phyloP scores from a whole-genome alignment of 2,329 filamentous ascomycete species.

The Simplicillium sp. region DNA sequence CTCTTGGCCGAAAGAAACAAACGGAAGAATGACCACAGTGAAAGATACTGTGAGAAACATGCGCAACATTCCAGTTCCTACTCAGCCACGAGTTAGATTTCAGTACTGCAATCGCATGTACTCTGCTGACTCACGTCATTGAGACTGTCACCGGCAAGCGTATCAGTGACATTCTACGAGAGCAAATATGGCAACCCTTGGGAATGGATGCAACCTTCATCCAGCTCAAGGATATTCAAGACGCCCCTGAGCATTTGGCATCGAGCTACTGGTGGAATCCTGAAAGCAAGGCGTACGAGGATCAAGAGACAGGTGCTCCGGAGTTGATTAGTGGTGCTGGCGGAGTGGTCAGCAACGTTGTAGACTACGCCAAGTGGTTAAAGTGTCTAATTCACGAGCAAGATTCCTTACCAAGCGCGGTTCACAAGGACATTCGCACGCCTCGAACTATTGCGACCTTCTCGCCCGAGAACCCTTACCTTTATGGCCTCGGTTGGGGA shows the following conservation, averaged over 20 bases:
- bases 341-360: conserved; percentile 32
- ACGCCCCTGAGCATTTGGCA: conserved; percentile 21
- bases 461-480: neutral
- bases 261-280: conserved; percentile 31
- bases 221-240: conserved; percentile 15
- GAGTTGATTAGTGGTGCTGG: conserved; percentile 28
- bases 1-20: neutral
- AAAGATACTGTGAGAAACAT: conserved; percentile 30
- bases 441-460: neutral
- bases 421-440: conserved; percentile 13
- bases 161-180: conserved; percentile 29
- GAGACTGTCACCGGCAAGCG: conserved; percentile 27
- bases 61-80: conserved; percentile 31
- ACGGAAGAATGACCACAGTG: conserved; percentile 15
- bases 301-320: conserved; percentile 15
- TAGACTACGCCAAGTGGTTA: conserved; percentile 44
- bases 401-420: conserved; percentile 12
- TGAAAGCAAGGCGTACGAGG: conserved; percentile 10
- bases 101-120: conserved; percentile 45
- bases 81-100: conserved; percentile 32
- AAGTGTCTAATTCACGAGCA: conserved; percentile 29
- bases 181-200: conserved; percentile 33
- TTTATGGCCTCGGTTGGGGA: conserved; percentile 1
- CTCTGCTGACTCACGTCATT: conserved; percentile 30
- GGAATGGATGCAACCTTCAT: conserved; percentile 34